Percentiles rank a stretch among this genome's conserved stretches.
phyloP scores from a whole-genome alignment of 306 rosid species.

The Ceratonia siliqua region DNA sequence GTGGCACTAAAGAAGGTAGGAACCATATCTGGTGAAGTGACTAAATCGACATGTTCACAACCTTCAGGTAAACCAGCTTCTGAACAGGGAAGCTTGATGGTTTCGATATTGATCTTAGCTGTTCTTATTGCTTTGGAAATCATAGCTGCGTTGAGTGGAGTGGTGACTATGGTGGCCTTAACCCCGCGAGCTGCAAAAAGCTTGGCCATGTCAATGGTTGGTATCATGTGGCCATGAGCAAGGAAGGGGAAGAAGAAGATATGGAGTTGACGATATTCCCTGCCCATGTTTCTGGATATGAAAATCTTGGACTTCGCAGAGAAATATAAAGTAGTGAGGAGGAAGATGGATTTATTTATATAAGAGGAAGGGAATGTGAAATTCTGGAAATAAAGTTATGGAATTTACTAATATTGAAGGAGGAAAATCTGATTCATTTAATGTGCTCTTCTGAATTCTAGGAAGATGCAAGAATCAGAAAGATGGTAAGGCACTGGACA shows the following conservation, averaged over 20 bases:
- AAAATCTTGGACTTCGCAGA: too few relatives aligned
- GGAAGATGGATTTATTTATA: too few relatives aligned
- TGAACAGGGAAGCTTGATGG: slow-evolving; percentile 27
- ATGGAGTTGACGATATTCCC: background rate
- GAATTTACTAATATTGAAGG: too few relatives aligned
- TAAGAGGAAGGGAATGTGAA: too few relatives aligned
- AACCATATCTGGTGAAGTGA: background rate
- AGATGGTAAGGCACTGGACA: too few relatives aligned
- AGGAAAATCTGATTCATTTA: too few relatives aligned
- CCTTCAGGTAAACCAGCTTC: slow-evolving; percentile 55
- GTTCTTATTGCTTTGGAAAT: slow-evolving; percentile 39
- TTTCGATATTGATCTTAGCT: slow-evolving; percentile 22
- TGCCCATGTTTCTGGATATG: background rate
- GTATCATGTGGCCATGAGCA: slow-evolving; percentile 45
- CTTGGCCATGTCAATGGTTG: slow-evolving; percentile 43
- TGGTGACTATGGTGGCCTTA: slow-evolving; percentile 37
- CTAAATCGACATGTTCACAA: slow-evolving; percentile 38
- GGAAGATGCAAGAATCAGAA: too few relatives aligned
- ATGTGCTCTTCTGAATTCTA: too few relatives aligned
- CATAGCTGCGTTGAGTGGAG: slow-evolving; percentile 29
- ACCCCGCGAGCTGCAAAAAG: slow-evolving; percentile 36
- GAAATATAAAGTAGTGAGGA: too few relatives aligned
- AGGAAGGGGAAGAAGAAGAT: slow-evolving; percentile 41
- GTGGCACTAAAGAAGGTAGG: slow-evolving; percentile 39
- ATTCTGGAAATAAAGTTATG: too few relatives aligned